Evolutionary conservation across 2,329 filamentous ascomycete species (phyloP).

Genomic region (Talaromyces sp.): DNA sequence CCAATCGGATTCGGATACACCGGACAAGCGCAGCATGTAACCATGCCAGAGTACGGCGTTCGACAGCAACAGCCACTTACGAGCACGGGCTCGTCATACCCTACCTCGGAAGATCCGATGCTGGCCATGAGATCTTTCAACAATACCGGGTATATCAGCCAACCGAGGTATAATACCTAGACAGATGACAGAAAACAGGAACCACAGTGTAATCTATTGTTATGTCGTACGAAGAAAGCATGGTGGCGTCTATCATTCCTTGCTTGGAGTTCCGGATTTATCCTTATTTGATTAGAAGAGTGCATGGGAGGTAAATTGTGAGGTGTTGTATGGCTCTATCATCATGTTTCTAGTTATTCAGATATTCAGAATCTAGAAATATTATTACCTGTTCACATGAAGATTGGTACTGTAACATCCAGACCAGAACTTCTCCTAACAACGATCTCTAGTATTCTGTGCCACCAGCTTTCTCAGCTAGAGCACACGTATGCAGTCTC

Average conservation of each 20-base stretch:
- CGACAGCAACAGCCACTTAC: slow-evolving; percentile 27
- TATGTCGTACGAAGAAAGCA: slow-evolving; percentile 15
- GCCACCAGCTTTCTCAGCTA: background rate
- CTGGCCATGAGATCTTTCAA: slow-evolving; percentile 25
- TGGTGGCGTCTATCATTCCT: slow-evolving; percentile 14
- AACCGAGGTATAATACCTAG: slow-evolving; percentile 23
- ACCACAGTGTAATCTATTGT: slow-evolving; percentile 10
- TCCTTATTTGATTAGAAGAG: slow-evolving; percentile 10
- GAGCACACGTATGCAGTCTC: background rate
- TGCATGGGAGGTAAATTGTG: background rate
- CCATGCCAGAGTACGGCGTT: slow-evolving; percentile 38
- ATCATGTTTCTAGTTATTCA: slow-evolving; percentile 6
- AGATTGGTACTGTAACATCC: background rate
- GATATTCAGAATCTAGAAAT: background rate
- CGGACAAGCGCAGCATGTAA: slow-evolving; percentile 31
- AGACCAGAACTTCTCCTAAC: background rate
- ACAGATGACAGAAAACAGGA: background rate
- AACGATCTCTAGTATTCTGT: background rate
- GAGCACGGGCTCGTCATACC: slow-evolving; percentile 23
- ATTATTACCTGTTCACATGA: background rate
- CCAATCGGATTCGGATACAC: slow-evolving; percentile 38
- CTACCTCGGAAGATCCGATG: slow-evolving; percentile 24
- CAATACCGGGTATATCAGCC: slow-evolving; percentile 22
- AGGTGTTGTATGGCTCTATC: background rate
- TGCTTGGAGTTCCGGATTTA: slow-evolving; percentile 14